These are phyloP conservation scores for Annulohypoxylon maeteangense DNA, from an alignment of 495 filamentous ascomycete species.

Conservation along the genomic window DNA sequence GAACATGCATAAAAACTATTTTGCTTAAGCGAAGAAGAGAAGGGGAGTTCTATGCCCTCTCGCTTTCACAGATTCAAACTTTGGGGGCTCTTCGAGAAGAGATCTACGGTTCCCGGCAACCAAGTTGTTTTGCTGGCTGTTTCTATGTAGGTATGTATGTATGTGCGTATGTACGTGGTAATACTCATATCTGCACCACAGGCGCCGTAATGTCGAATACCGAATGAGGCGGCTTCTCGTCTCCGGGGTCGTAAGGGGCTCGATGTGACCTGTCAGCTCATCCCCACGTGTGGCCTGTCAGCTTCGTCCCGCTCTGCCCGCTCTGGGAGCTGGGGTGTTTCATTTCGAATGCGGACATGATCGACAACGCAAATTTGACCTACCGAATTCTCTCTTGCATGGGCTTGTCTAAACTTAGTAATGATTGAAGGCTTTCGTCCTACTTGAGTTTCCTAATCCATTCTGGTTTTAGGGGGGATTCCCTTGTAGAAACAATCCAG, in stretches of 20 bases:
- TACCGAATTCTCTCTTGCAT: slow-evolving; percentile 16
- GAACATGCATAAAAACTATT: not conserved
- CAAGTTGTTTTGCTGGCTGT: slow-evolving; percentile 15
- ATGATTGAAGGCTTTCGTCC: slow-evolving; percentile 7
- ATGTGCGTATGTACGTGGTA: not conserved
- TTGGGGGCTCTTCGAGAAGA: not conserved
- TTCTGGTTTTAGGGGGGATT: not conserved
- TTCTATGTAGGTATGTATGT: no score
- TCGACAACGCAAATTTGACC: slow-evolving; percentile 28
- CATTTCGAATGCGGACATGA: slow-evolving; percentile 26
- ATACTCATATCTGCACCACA: slow-evolving; percentile 28
- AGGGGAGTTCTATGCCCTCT: not conserved
- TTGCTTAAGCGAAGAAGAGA: not conserved
- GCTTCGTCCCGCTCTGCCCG: slow-evolving; percentile 19
- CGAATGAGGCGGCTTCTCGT: slow-evolving; percentile 4
- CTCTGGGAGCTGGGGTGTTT: slow-evolving; percentile 12
- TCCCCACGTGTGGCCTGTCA: slow-evolving; percentile 27
- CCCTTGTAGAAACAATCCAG: not conserved
- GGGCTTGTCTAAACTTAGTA: slow-evolving; percentile 15
- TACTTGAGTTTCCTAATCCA: not conserved
- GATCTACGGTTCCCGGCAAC: slow-evolving; percentile 4
- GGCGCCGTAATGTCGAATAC: slow-evolving; percentile 15
- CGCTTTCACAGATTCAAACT: not conserved
- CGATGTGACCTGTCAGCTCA: slow-evolving; percentile 30
- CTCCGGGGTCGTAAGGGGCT: slow-evolving; percentile 18